Evolutionary conservation across 2,329 filamentous ascomycete species (phyloP).

Genomic region (Diaporthe vexans): DNA sequence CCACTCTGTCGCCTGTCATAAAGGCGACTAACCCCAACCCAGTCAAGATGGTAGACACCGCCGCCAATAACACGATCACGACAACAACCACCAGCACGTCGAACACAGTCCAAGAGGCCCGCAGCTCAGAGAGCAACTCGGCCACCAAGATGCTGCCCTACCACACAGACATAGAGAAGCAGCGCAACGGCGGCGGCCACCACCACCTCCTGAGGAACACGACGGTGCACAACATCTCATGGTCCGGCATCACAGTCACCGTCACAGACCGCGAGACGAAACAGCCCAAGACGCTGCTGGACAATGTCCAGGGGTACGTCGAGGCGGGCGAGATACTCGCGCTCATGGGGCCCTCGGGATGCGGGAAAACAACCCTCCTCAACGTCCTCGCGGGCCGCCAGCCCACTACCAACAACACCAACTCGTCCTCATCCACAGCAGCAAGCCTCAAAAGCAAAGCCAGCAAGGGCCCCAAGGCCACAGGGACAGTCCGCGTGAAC

Average conservation of each 20-base stretch:
- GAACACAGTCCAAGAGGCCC: constrained; percentile 35
- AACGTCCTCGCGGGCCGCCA: constrained; percentile 78
- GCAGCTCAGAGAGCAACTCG: constrained; percentile 42
- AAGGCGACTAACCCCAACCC: background rate
- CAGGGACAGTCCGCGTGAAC: constrained; percentile 73
- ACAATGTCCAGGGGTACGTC: constrained; percentile 73
- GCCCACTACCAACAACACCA: constrained; percentile 45
- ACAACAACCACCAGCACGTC: constrained; percentile 35
- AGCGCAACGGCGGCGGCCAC: constrained; percentile 44
- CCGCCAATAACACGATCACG: constrained; percentile 35
- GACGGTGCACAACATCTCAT: constrained; percentile 74
- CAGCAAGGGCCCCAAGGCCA: constrained; percentile 66
- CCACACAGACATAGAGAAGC: constrained; percentile 48
- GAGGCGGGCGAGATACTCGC: constrained; percentile 80
- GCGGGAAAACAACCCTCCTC: constrained; percentile 87
- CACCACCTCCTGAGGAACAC: constrained; percentile 74
- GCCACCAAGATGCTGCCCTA: constrained; percentile 36
- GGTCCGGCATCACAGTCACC: constrained; percentile 76
- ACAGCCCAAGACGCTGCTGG: constrained; percentile 72
- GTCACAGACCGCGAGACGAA: constrained; percentile 82
- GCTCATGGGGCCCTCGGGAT: constrained; percentile 82
- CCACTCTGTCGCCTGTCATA: background rate
- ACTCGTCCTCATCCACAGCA: background rate
- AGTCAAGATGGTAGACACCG: background rate
- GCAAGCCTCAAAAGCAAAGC: background rate